Percentiles rank a stretch among this genome's conserved stretches.
Evolutionary conservation across 768 basidiomycete genomes (phyloP).

Genomic region (Rhodotorula sphaerocarpa): DNA sequence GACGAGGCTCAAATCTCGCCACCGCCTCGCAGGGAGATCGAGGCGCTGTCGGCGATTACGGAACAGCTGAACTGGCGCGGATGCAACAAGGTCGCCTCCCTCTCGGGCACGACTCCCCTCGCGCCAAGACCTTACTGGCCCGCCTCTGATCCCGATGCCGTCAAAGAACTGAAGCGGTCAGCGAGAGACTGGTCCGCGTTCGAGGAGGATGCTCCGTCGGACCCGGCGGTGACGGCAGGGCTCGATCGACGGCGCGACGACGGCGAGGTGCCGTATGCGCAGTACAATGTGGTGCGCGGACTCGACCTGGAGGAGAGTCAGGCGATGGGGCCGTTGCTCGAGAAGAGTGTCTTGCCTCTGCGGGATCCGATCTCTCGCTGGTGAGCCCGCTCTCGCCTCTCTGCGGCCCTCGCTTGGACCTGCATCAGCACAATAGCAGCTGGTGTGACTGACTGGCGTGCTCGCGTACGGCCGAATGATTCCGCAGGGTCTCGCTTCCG

Average conservation of each 20-base stretch:
- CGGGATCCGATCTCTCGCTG: constrained; percentile 21
- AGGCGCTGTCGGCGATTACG: constrained; percentile 2
- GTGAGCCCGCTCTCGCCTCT: constrained; percentile 3
- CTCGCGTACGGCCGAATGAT: not conserved
- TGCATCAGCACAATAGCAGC: not conserved
- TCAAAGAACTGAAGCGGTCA: not conserved
- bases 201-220: not conserved
- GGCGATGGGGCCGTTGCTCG: constrained; percentile 21
- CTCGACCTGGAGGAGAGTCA: constrained; percentile 25
- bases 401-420: not conserved
- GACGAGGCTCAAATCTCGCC: too few species aligned
- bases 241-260: too few species aligned
- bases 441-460: not conserved
- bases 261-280: constrained; percentile 16
- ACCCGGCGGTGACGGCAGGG: too few species aligned
- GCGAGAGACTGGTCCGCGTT: not conserved
- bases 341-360: constrained; percentile 1
- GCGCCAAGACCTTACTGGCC: not conserved
- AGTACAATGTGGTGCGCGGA: constrained; percentile 23
- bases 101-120: not conserved
- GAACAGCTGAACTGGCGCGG: constrained; percentile 33
- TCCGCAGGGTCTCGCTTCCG: constrained; percentile 24
- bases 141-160: not conserved
- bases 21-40: constrained; percentile 5
- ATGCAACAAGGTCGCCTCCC: constrained; percentile 16